A percentile compares a stretch with the other conserved stretches of the same genome.
These are phyloP conservation scores for Pseudogymnoascus sp. DNA, from an alignment of 2,329 filamentous ascomycete species.

Conservation along the genomic window DNA sequence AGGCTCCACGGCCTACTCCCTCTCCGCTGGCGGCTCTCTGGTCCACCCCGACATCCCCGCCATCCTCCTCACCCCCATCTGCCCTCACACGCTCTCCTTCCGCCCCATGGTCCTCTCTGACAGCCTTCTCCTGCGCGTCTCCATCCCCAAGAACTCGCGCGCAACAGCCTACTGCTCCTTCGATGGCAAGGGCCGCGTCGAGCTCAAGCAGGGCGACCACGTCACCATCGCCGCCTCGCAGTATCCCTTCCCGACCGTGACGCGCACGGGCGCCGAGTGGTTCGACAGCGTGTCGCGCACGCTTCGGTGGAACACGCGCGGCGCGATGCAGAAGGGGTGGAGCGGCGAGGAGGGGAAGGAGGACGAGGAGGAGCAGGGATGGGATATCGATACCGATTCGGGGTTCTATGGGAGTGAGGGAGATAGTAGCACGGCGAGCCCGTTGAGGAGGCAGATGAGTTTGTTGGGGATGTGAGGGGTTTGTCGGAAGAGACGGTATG, in stretches of 20 bases:
- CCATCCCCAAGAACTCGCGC: slow-evolving; percentile 73
- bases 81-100: slow-evolving; percentile 93
- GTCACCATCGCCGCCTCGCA: slow-evolving; percentile 94
- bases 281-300: slow-evolving; percentile 92
- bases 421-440: slow-evolving; percentile 57
- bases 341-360: slow-evolving; percentile 29
- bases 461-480: slow-evolving; percentile 46
- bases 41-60: slow-evolving; percentile 96
- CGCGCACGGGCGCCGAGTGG: slow-evolving; percentile 85
- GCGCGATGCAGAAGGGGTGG: slow-evolving; percentile 85
- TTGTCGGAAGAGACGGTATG: neutral
- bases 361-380: slow-evolving; percentile 51
- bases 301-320: slow-evolving; percentile 88
- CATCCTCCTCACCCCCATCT: slow-evolving; percentile 93
- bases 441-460: slow-evolving; percentile 65
- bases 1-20: slow-evolving; percentile 85
- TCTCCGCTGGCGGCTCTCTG: slow-evolving; percentile 89
- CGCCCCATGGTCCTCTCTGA: slow-evolving; percentile 96
- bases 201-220: slow-evolving; percentile 86
- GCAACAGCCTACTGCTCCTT: slow-evolving; percentile 96
- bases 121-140: slow-evolving; percentile 82
- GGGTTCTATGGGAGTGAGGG: slow-evolving; percentile 65
- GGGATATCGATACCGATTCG: slow-evolving; percentile 92
- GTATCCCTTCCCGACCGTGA: slow-evolving; percentile 95
- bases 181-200: slow-evolving; percentile 91